Base-by-base conservation (phyloP, 2,329 filamentous ascomycete species). In the Pleoardoris graminearum region DNA sequence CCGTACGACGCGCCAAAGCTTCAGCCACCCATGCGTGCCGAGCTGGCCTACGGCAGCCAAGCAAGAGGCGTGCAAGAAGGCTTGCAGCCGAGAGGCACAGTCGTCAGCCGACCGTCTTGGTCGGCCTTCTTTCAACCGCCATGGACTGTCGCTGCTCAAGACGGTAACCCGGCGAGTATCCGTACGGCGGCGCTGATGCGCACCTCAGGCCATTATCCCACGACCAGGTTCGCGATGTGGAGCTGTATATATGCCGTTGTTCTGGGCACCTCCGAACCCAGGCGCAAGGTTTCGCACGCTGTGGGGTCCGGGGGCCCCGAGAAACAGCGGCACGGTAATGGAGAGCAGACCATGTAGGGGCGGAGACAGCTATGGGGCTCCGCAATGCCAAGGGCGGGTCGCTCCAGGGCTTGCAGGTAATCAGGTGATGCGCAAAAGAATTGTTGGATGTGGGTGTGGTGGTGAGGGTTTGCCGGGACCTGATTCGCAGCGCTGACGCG, bases 71-170 rank as follows among this genome's bases (percentile, higher is more conserved):
- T 66, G 60, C 61, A 61, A 45, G 55, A 58, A 60, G 65, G 65
- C 66, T 60, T 67, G 60, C 61, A 61, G 55, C 59, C 56, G 58
- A 60, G 59, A 45, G 43, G 47, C 36, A 44, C 54, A 47, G 48
- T 42, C 61, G 66, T 67, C 65, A 67, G 66, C 65, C 64, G 55
- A 69, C 62, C 60, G 48, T 46, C 57, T 68, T 66, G 59, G 46
- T 50, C 48, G 63, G 61, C 61, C 68, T 70, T 71, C 66, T 71
- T 69, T 69, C 51, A 51, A 71, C 66, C 49, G 48, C 55, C 44
- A 47, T 47, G 22, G 44, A 47, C 12, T 27, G 30, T 29, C 19
- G 43, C 32, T 19, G 43, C 30, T 36, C 17, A 14, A 23, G n/a
- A 22, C 7, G 33, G 33, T 21, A 30, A 47, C 29, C 33, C 44